phyloP scores from a whole-genome alignment of 768 basidiomycete species.

The Boletus reticulatus region DNA sequence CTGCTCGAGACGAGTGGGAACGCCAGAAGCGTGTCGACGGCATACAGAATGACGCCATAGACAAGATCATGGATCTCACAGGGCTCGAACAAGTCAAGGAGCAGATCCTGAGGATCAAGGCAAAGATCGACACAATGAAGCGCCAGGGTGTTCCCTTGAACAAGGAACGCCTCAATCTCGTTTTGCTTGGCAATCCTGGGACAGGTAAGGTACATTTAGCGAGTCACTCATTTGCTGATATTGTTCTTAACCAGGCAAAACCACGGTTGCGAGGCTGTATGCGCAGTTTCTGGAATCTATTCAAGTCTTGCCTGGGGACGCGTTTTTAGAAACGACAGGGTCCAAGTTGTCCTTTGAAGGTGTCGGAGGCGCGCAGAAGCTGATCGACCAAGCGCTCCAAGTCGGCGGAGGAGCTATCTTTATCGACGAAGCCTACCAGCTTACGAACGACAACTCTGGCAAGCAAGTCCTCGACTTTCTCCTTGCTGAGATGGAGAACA shows the following conservation, averaged over 20 bases:
- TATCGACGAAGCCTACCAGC: constrained; percentile 72
- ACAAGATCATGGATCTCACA: constrained; percentile 62
- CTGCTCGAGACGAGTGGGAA: constrained; percentile 16
- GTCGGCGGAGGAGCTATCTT: constrained; percentile 66
- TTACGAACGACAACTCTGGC: constrained; percentile 48
- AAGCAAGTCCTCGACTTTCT: constrained; percentile 64
- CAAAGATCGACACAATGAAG: constrained; percentile 44
- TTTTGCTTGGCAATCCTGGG: constrained; percentile 67
- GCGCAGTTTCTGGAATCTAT: constrained; percentile 60
- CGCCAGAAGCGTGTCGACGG: constrained; percentile 50
- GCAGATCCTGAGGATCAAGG: constrained; percentile 55
- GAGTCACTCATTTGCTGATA: background rate
- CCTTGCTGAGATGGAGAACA: constrained; percentile 74
- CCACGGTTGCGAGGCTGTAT: constrained; percentile 48
- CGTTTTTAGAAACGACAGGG: constrained; percentile 64
- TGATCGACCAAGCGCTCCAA: constrained; percentile 43
- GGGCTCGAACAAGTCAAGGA: constrained; percentile 64
- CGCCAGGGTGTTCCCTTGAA: constrained; percentile 50
- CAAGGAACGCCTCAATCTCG: constrained; percentile 58
- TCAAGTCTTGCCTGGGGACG: constrained; percentile 48
- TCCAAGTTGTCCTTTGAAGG: constrained; percentile 57
- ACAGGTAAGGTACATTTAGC: constrained; percentile 64
- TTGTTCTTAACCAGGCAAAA: constrained; percentile 6
- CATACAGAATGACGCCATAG: constrained; percentile 48
- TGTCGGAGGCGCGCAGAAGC: constrained; percentile 30